Evolutionary conservation across 768 basidiomycete species (phyloP).

Genomic region (Sutorius australiensis): DNA sequence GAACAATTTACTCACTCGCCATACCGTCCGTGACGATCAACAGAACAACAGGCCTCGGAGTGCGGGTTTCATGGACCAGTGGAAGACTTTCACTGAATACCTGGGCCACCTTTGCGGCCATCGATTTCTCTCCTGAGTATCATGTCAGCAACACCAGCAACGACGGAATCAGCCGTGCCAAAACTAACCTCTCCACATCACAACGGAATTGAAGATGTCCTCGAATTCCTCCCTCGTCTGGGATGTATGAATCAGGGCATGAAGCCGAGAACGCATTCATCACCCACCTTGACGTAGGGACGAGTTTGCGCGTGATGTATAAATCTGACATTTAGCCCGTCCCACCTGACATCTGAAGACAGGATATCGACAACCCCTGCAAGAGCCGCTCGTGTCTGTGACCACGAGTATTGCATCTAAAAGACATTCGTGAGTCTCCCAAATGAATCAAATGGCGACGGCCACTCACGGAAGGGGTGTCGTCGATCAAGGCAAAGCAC

Average conservation of each 20-base stretch:
- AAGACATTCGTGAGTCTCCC: neutral
- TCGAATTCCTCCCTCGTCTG: conserved; percentile 19
- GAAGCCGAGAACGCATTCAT: neutral
- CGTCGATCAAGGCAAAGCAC: conserved; percentile 23
- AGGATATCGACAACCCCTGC: conserved; percentile 9
- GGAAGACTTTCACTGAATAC: conserved; percentile 18
- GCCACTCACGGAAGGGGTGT: conserved; percentile 16
- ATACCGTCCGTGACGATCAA: conserved; percentile 22
- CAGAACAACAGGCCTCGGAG: conserved; percentile 8
- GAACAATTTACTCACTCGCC: conserved; percentile 8
- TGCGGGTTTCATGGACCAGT: neutral
- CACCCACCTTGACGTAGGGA: conserved; percentile 8
- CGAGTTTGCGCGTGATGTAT: conserved; percentile 7
- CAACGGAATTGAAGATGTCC: conserved; percentile 17
- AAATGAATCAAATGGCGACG: neutral
- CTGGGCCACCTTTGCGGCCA: conserved; percentile 15
- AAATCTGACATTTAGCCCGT: conserved; percentile 18
- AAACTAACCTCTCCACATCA: conserved; percentile 15
- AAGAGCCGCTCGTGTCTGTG: conserved; percentile 20
- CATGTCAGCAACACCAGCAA: neutral
- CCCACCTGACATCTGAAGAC: conserved; percentile 14
- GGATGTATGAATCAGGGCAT: neutral
- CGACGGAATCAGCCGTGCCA: neutral
- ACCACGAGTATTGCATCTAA: conserved; percentile 22
- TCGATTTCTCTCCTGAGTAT: conserved; percentile 12